phyloP scores from a whole-genome alignment of 768 basidiomycete genomes.

The Boletus vermiculosoides region DNA sequence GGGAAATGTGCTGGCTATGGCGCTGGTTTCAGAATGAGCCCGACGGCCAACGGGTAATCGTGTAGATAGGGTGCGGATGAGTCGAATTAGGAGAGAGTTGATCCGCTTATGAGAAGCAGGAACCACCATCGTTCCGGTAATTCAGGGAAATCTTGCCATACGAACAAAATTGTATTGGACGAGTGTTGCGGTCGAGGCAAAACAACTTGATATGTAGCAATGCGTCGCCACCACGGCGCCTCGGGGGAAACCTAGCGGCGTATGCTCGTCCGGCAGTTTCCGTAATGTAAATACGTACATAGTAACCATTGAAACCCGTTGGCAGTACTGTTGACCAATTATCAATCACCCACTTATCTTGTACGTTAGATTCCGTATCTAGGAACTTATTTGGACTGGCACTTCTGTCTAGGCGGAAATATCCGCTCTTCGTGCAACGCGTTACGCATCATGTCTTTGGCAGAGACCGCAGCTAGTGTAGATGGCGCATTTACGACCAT shows the following conservation, averaged over 20 bases:
- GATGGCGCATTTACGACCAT: constrained; percentile 24
- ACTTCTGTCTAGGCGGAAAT: neutral
- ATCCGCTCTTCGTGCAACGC: neutral
- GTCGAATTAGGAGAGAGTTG: neutral
- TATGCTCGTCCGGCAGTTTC: neutral
- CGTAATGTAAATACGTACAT: neutral
- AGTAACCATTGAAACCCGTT: neutral
- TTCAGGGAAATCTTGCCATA: neutral
- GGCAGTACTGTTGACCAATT: neutral
- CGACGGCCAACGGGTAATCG: neutral
- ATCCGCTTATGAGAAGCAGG: neutral
- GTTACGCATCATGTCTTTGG: constrained; percentile 26
- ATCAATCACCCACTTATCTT: neutral
- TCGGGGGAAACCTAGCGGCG: neutral
- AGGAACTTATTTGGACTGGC: too few species aligned
- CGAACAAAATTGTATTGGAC: neutral
- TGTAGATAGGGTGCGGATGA: neutral
- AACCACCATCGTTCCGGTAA: neutral
- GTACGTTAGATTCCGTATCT: too few species aligned
- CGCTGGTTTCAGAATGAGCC: neutral
- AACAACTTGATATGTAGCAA: neutral
- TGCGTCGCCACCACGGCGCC: too few species aligned
- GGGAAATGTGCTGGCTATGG: neutral
- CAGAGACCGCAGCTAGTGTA: constrained; percentile 14
- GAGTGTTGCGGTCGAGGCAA: neutral